A percentile compares a stretch with the other conserved stretches of the same genome.
Conservation (phyloP, 129 eudicot species). For the Solidago caesia region DNA sequence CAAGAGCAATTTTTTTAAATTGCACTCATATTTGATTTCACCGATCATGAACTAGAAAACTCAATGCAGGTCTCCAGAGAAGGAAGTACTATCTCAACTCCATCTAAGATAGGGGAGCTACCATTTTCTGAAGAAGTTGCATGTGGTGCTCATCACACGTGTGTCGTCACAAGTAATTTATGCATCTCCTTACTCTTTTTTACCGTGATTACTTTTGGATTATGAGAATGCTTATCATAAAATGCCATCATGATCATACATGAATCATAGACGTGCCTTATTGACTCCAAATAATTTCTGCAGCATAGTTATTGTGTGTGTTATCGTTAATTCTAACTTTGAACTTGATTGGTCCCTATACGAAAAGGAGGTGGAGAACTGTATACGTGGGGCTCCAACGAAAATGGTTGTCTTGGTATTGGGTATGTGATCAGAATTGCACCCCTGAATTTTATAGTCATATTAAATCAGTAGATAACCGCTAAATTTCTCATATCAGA, state of each 20-base stretch:
- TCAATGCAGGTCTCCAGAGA: slow-evolving; percentile 57
- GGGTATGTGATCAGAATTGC: slow-evolving; percentile 52
- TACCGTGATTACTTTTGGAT: not conserved
- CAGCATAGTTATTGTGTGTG: slow-evolving; percentile 1
- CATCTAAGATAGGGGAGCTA: slow-evolving; percentile 47
- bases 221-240: not conserved
- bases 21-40: slow-evolving; percentile 10
- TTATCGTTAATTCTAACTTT: not conserved
- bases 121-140: slow-evolving; percentile 78
- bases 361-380: slow-evolving; percentile 77
- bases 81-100: slow-evolving; percentile 51
- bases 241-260: slow-evolving; percentile 15
- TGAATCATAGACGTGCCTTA: not conserved
- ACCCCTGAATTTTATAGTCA: slow-evolving; percentile 1
- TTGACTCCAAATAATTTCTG: not conserved
- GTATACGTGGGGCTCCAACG: slow-evolving; percentile 93
- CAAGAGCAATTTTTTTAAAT: not conserved
- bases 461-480: slow-evolving; percentile 1
- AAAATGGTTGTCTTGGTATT: slow-evolving; percentile 95
- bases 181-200: slow-evolving; percentile 10
- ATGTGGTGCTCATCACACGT: slow-evolving; percentile 97
- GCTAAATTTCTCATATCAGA: slow-evolving; percentile 38
- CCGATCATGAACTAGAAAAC: slow-evolving; percentile 12
- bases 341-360: not conserved
- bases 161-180: slow-evolving; percentile 70